These are phyloP conservation scores for Suillus clintonianus DNA, from an alignment of 768 basidiomycete genomes.

Conservation along the genomic window DNA sequence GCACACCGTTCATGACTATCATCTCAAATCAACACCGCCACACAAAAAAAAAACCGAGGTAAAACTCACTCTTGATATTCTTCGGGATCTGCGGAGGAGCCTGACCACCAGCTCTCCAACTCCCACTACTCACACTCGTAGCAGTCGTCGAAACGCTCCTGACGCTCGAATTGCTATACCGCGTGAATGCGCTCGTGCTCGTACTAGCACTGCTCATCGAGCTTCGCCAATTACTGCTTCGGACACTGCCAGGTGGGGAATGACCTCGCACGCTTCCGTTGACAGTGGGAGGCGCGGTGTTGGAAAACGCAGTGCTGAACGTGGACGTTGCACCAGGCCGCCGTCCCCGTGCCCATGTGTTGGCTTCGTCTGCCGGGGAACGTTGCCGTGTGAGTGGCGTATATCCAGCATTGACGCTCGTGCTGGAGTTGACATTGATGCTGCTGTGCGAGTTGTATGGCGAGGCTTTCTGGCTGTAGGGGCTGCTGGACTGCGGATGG, in stretches of 20 bases:
- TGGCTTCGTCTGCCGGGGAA: conserved; percentile 41
- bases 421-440: background rate
- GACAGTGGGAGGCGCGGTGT: conserved; percentile 19
- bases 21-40: background rate
- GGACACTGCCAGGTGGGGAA: conserved; percentile 7
- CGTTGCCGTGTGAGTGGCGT: conserved; percentile 34
- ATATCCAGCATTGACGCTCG: conserved; percentile 10
- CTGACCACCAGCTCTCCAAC: conserved; percentile 30
- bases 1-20: conserved; percentile 74
- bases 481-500: conserved; percentile 5
- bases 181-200: conserved; percentile 72
- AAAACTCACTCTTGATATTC: conserved; percentile 82
- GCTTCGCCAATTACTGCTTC: conserved; percentile 67
- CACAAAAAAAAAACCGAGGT: conserved; percentile 6
- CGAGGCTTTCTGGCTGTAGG: background rate
- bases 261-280: conserved; percentile 5
- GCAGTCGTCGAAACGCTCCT: conserved; percentile 80
- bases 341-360: conserved; percentile 53
- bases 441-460: background rate
- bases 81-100: conserved; percentile 45
- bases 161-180: conserved; percentile 69
- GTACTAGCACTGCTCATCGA: conserved; percentile 73
- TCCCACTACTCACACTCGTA: conserved; percentile 75
- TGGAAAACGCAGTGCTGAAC: conserved; percentile 17
- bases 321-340: conserved; percentile 26